phyloP scores from a whole-genome alignment of 2,329 filamentous ascomycete genomes.

The Diaporthe caulivora region DNA sequence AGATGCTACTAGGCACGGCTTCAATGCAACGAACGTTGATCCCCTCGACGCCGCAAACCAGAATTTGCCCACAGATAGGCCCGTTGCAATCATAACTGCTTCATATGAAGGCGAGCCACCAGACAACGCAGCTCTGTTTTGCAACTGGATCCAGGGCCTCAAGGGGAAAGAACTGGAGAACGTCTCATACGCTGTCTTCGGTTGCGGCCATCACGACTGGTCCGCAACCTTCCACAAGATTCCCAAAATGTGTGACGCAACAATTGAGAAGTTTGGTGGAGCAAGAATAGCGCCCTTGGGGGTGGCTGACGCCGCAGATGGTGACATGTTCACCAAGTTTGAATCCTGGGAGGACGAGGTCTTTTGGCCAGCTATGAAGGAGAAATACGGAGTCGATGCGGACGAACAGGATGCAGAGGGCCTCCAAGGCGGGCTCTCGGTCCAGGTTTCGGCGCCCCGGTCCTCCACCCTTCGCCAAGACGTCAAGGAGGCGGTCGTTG shows the following conservation, averaged over 20 bases:
- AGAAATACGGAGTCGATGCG: conserved; percentile 46
- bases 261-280: conserved; percentile 61
- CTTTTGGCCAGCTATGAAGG: conserved; percentile 60
- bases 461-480: conserved; percentile 70
- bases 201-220: conserved; percentile 71
- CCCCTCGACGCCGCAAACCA: conserved; percentile 72
- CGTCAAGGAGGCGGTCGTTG: conserved; percentile 69
- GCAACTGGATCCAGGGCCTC: conserved; percentile 71
- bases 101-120: conserved; percentile 80
- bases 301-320: conserved; percentile 67
- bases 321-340: conserved; percentile 74
- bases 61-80: conserved; percentile 70
- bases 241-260: conserved; percentile 70
- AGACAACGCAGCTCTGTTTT: conserved; percentile 77
- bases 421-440: conserved; percentile 50
- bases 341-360: conserved; percentile 72
- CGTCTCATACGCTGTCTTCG: conserved; percentile 76
- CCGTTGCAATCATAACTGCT: conserved; percentile 74
- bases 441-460: conserved; percentile 65
- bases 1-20: conserved; percentile 71
- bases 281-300: conserved; percentile 62
- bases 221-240: conserved; percentile 73
- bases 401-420: conserved; percentile 17
- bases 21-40: conserved; percentile 63
- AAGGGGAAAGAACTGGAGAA: conserved; percentile 62